Evolutionary conservation across 345 rosid genomes (phyloP).

Genomic region (Clausena lansium): DNA sequence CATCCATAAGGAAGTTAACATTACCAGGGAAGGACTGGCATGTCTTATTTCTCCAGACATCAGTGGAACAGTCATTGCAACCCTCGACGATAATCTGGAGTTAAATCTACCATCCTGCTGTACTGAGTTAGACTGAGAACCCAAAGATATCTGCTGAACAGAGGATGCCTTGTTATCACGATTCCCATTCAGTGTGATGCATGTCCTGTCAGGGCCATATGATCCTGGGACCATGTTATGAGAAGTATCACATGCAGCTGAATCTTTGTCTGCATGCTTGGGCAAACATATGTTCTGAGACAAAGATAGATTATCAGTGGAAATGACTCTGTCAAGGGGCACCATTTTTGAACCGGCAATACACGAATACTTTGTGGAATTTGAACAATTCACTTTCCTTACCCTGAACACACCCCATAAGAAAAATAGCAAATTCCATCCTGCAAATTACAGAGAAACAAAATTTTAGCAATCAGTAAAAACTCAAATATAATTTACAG

Average conservation of each 20-base stretch:
- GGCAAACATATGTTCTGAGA: slow-evolving; percentile 33
- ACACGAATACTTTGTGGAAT: slow-evolving; percentile 33
- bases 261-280: slow-evolving; percentile 32
- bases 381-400: slow-evolving; percentile 40
- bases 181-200: slow-evolving; percentile 22
- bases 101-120: slow-evolving; percentile 26
- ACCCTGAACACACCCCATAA: slow-evolving; percentile 95
- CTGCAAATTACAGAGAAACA: slow-evolving; percentile 37
- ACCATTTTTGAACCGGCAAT: slow-evolving; percentile 29
- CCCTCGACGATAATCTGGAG: slow-evolving; percentile 19
- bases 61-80: slow-evolving; percentile 10
- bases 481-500: background rate
- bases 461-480: slow-evolving; percentile 4
- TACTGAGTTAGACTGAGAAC: slow-evolving; percentile 20
- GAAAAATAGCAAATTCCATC: slow-evolving; percentile 88
- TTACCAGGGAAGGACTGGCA: slow-evolving; percentile 31
- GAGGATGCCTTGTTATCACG: slow-evolving; percentile 31
- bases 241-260: slow-evolving; percentile 31
- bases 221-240: slow-evolving; percentile 15
- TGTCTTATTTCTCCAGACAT: slow-evolving; percentile 35
- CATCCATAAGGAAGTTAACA: slow-evolving; percentile 13
- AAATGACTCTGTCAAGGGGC: slow-evolving; percentile 27
- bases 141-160: slow-evolving; percentile 21
- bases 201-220: slow-evolving; percentile 24
- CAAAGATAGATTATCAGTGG: slow-evolving; percentile 21